These are phyloP conservation scores for Aspergillus tanneri DNA, from an alignment of 2,329 filamentous ascomycete species.

Conservation along the genomic window DNA sequence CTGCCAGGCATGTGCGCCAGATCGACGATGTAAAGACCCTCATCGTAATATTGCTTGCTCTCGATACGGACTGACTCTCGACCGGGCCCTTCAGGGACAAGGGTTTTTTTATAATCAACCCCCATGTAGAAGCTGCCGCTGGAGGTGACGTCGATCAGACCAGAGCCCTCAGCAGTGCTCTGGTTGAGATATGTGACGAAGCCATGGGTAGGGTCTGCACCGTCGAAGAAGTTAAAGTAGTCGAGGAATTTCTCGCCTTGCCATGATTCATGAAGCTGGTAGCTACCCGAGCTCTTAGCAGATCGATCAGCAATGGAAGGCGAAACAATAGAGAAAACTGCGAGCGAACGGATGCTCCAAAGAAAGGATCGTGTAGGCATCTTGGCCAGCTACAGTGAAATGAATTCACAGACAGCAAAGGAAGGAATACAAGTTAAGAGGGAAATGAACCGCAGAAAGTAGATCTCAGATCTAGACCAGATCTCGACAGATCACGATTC, in stretches of 20 bases:
- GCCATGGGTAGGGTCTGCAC: slow-evolving; percentile 50
- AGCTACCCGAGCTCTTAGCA: slow-evolving; percentile 23
- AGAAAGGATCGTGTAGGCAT: slow-evolving; percentile 32
- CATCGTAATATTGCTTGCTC: slow-evolving; percentile 45
- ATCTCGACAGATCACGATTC: slow-evolving; percentile 1
- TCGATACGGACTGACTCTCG: slow-evolving; percentile 48
- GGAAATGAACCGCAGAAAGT: background rate
- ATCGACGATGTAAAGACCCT: slow-evolving; percentile 50
- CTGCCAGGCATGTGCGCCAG: slow-evolving; percentile 50
- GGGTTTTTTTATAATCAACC: slow-evolving; percentile 42
- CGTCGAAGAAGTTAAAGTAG: slow-evolving; percentile 51
- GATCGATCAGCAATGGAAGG: slow-evolving; percentile 12
- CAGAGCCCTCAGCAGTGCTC: slow-evolving; percentile 36
- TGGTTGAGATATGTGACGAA: slow-evolving; percentile 52
- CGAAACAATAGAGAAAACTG: slow-evolving; percentile 28
- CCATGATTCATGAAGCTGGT: slow-evolving; percentile 45
- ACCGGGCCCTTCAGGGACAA: slow-evolving; percentile 38
- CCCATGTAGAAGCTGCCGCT: slow-evolving; percentile 44
- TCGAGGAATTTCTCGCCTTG: slow-evolving; percentile 50
- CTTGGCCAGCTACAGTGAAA: slow-evolving; percentile 2
- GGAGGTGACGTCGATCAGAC: slow-evolving; percentile 37
- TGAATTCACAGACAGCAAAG: slow-evolving; percentile 2
- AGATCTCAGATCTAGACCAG: slow-evolving; percentile 8
- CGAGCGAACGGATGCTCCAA: slow-evolving; percentile 33
- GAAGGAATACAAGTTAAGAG: background rate